Evolutionary conservation across 192 early-diverging fungal species (phyloP).

Genomic region (Cetraspora pellucida): DNA sequence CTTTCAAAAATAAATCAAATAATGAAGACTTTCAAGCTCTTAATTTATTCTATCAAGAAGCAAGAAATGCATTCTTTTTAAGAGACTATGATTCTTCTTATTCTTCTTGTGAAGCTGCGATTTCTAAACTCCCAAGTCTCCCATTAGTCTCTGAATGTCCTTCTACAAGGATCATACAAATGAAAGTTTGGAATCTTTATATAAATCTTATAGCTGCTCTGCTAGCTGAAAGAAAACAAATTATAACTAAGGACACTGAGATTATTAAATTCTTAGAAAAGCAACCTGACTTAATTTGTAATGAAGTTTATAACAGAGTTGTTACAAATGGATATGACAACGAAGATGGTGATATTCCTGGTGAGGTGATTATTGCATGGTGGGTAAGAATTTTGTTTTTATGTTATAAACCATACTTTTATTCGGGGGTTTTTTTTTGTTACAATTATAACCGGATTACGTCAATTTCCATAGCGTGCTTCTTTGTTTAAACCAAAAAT

Average conservation of each 20-base stretch:
- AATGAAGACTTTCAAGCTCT: conserved; percentile 4
- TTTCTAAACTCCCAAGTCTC: conserved; percentile 34
- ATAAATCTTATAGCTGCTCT: conserved; percentile 44
- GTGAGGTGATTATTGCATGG: conserved; percentile 48
- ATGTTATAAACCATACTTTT: too few species aligned
- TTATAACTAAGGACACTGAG: not conserved
- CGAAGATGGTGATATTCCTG: conserved; percentile 46
- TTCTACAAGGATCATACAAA: conserved; percentile 38
- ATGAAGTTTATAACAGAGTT: conserved; percentile 41
- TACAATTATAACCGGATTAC: not conserved
- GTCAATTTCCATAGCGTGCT: conserved; percentile 9
- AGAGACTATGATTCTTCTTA: conserved; percentile 42
- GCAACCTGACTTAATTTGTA: conserved; percentile 37
- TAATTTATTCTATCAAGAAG: conserved; percentile 38
- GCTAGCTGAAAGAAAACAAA: conserved; percentile 39
- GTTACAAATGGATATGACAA: conserved; percentile 41
- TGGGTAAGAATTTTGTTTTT: conserved; percentile 25
- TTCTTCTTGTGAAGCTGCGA: conserved; percentile 36
- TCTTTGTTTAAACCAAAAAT: conserved; percentile 30
- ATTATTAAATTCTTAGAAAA: conserved; percentile 31
- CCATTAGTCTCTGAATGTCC: conserved; percentile 16
- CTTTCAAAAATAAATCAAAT: not conserved
- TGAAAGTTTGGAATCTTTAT: conserved; percentile 46
- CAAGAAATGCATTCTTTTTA: conserved; percentile 41
- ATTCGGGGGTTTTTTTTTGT: not conserved